Evolutionary conservation across 768 basidiomycete species (phyloP).

Genomic region (Amylocystis lapponica): DNA sequence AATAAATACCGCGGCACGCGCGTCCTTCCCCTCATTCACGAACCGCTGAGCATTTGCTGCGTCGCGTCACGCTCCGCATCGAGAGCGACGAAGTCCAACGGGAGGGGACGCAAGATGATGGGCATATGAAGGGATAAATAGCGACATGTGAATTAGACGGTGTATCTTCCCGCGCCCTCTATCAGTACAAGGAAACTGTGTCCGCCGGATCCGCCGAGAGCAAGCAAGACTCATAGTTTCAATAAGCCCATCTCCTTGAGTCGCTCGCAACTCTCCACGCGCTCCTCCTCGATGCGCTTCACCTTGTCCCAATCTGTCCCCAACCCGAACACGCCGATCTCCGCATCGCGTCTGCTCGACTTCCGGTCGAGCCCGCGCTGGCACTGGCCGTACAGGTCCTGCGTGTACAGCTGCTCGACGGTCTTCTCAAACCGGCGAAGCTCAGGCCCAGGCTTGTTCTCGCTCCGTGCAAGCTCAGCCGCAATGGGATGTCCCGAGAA

Average conservation of each 20-base stretch:
- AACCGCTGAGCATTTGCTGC: neutral
- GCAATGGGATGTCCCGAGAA: constrained; percentile 78
- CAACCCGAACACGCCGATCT: constrained; percentile 85
- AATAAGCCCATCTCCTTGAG: constrained; percentile 57
- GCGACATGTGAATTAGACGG: constrained; percentile 7
- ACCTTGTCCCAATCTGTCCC: constrained; percentile 94
- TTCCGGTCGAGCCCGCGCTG: constrained; percentile 61
- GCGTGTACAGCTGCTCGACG: constrained; percentile 72
- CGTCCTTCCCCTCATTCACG: neutral
- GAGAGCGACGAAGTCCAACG: too few species aligned
- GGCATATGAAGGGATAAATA: constrained; percentile 1
- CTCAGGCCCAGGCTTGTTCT: constrained; percentile 25
- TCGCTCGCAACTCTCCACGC: constrained; percentile 72
- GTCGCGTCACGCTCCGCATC: too few species aligned
- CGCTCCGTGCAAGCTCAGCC: constrained; percentile 51
- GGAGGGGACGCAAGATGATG: constrained; percentile 1
- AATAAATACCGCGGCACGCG: constrained; percentile 2
- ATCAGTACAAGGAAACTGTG: constrained; percentile 5
- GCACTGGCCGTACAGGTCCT: constrained; percentile 66
- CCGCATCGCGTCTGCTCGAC: constrained; percentile 65
- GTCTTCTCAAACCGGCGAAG: constrained; percentile 66
- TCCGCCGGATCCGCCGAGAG: neutral
- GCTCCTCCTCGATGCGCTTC: constrained; percentile 61
- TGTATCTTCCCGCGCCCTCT: constrained; percentile 3
- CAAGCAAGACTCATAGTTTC: constrained; percentile 16